These are phyloP conservation scores for Penicillium sumatraense DNA, from an alignment of 2,329 filamentous ascomycete species.

Conservation along the genomic window DNA sequence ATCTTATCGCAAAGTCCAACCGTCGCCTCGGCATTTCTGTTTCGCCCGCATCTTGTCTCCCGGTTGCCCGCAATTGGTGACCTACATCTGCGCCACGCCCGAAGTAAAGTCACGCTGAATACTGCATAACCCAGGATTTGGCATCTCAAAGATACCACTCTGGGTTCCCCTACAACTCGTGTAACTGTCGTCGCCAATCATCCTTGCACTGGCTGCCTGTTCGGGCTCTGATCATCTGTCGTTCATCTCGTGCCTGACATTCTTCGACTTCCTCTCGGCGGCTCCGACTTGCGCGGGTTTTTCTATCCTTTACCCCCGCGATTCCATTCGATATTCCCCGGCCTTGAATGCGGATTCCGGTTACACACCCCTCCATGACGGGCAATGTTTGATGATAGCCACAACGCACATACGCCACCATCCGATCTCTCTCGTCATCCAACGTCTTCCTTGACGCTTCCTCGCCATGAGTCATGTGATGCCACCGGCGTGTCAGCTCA, in stretches of 20 bases:
- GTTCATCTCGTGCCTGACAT: conserved; percentile 16
- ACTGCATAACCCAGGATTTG: conserved; percentile 11
- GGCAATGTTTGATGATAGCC: conserved; percentile 23
- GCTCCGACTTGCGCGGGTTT: conserved; percentile 1
- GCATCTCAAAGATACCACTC: conserved; percentile 11
- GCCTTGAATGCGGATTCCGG: not conserved
- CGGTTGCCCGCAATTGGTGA: not conserved
- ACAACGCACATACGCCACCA: conserved; percentile 7
- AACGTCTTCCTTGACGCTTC: conserved; percentile 5
- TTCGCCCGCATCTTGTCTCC: conserved; percentile 15
- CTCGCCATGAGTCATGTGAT: conserved; percentile 29
- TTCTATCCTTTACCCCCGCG: not conserved
- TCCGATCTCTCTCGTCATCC: conserved; percentile 7
- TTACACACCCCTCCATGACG: conserved; percentile 10
- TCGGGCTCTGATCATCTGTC: conserved; percentile 2
- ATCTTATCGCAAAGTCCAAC: conserved; percentile 17
- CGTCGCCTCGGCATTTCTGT: conserved; percentile 19
- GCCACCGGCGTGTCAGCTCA: conserved; percentile 11
- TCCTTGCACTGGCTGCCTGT: conserved; percentile 7
- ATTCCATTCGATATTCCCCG: conserved; percentile 4
- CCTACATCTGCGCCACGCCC: conserved; percentile 15
- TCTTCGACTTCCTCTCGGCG: not conserved
- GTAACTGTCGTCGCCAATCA: conserved; percentile 19
- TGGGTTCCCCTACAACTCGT: conserved; percentile 11
- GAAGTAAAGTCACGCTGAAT: conserved; percentile 16